phyloP scores from a whole-genome alignment of 345 rosid species.

The Camelina hispida region DNA sequence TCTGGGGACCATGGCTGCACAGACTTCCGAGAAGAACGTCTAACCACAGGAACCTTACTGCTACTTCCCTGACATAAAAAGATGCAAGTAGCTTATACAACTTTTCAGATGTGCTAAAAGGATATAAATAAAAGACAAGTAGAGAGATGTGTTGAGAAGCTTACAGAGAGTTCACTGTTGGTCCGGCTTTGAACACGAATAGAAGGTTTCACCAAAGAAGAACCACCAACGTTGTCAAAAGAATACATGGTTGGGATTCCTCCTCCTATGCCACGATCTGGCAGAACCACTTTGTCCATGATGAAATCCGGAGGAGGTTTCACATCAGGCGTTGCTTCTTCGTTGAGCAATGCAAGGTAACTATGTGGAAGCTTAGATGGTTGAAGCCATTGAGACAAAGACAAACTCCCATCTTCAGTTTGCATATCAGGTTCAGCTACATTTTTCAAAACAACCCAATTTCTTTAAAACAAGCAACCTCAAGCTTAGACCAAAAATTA shows the following conservation, averaged over 20 bases:
- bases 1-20: constrained; percentile 1
- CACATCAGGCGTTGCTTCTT: constrained; percentile 25
- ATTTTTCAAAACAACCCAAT: background rate
- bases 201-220: constrained; percentile 40
- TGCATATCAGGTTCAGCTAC: constrained; percentile 39
- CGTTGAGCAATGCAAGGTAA: constrained; percentile 41
- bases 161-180: constrained; percentile 21
- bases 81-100: background rate
- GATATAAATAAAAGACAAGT: background rate
- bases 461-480: constrained; percentile 2
- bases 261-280: constrained; percentile 1
- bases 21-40: background rate
- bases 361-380: constrained; percentile 41
- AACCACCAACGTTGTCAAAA: background rate
- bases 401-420: background rate
- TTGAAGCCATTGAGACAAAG: constrained; percentile 42
- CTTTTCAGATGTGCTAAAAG: background rate
- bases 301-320: constrained; percentile 20
- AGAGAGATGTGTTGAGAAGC: background rate
- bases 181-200: constrained; percentile 33
- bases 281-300: constrained; percentile 26
- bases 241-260: constrained; percentile 3
- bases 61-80: constrained; percentile 41
- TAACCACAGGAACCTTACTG: constrained; percentile 20
- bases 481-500: background rate